Evolutionary conservation across 768 basidiomycete genomes (phyloP), one percentile per base, ranked within the genome.

Genomic region (Pleurotus djamor): DNA sequence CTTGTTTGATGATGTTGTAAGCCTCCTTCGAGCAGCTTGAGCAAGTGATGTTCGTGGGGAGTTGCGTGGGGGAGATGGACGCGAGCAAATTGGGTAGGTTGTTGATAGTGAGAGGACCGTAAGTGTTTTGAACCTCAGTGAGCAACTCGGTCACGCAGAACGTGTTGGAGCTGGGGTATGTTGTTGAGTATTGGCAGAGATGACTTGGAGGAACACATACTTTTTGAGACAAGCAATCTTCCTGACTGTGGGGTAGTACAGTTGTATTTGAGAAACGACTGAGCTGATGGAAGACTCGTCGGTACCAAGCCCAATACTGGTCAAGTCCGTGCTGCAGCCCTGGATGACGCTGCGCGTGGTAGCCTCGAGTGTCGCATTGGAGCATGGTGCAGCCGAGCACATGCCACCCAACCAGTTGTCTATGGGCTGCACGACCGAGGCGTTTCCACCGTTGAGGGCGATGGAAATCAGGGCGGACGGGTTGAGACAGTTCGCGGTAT

Each of bases 181-280:
- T 5, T 9, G 45, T 33, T 12, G 14, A 21, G 36, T 13, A 17
- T 47, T 58, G 21, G 2, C 12, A 3, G 37, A 55, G 35, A 44
- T 38, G 48, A 41, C 33, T 34, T 21, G 6, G 34, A 49, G 17
- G 4, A 34, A 9, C 10, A 79, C 86, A 61, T 66, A 91, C 90
- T 89, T 81, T 59, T 85, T 79, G 65, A 91, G 71, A 68, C 91
- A 93, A 8, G 72, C 68, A 6, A 86, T 66, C 61, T 86, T 68
- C 55, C 88, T 78, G 3, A 76, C 75, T 2, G 79, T 74, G 1
- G 89, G 86, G 68, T 89, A 92, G 35, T 68, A 77, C 47, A 66
- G 63, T 66, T 89, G 76, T 16, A 89, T 79, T 16, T 74, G 44
- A 3, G 74, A 41, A 2, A 75, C 74, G 17, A 82, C 60, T 0